Evolutionary conservation across 306 rosid species (phyloP), one percentile per base, ranked within the genome.

Genomic region (Fragaria ananassa): DNA sequence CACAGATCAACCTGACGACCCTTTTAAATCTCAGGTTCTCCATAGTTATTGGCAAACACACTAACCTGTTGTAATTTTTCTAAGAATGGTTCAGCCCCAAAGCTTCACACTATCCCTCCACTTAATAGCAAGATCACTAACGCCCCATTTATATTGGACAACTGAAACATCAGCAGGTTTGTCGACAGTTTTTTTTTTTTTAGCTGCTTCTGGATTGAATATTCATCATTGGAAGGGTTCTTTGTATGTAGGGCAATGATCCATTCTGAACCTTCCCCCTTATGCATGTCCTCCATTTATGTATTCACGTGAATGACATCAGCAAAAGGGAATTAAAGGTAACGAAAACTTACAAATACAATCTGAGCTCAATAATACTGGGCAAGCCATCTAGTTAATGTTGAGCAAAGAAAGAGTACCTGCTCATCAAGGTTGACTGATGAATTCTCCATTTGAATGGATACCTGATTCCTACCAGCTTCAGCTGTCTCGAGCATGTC

Each of bases 371-470:
- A 74, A 8, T 44, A 74, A 58, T 58, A 58, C 46, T 27, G 13
- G 56, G 35, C 27, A 54, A 67, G 67, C 45, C 34, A 62, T 15
- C 29, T 19, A 17, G 46, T 12, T 2, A 42, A 70, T 19, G 68
- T 65, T 25, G 45, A 76, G 18, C 66, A 3, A n/a, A 5, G 25
- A 65, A 42, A 65, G 75, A 35, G 71, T 83, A 90, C 96, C 92
- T 85, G 91, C 62, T 80, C 89, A 29, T 71, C 88, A 27, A 88
- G 77, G 83, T 70, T 71, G 29, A 87, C 81, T 37, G 81, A 80
- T 63, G 82, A 81, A 82, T 83, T 83, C 85, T 85, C 88, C 78
- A 85, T 63, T 80, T 83, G 86, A 68, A 88, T 74, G 78, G 89
- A 80, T 46, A 85, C 49, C 46, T 64, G 74, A 47, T 80, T 67